A percentile compares a stretch with the other conserved stretches of the same genome.
phyloP scores from a whole-genome alignment of 352 stramenopile genomes.

The Phytophthora lateralis region DNA sequence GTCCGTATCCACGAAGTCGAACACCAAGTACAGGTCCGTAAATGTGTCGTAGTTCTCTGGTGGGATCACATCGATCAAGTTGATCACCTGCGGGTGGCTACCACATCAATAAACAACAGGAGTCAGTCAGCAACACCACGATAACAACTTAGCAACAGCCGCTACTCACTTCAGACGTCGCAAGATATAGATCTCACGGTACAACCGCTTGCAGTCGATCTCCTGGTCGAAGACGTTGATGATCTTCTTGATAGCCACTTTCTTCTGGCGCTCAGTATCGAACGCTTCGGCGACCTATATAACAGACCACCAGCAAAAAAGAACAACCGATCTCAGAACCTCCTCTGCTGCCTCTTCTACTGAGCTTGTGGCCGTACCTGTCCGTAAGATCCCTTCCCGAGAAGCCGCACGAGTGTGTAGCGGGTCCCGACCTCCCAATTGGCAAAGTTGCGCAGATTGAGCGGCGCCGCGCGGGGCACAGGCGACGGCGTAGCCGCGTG shows the following conservation, averaged over 20 bases:
- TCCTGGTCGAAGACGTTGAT: constrained; percentile 90
- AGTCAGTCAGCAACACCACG: constrained; percentile 6
- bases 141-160: not conserved
- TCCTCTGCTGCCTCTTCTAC: not conserved
- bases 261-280: constrained; percentile 78
- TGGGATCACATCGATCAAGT: constrained; percentile 82
- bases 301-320: constrained; percentile 2
- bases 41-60: constrained; percentile 86
- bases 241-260: constrained; percentile 91
- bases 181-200: constrained; percentile 89
- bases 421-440: constrained; percentile 84
- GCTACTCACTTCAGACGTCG: constrained; percentile 67
- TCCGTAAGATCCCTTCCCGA: constrained; percentile 88
- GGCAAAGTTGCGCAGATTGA: constrained; percentile 83
- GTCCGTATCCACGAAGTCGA: constrained; percentile 94
- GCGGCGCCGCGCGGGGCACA: constrained; percentile 63
- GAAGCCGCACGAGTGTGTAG: constrained; percentile 80
- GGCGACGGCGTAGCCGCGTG: constrained; percentile 65
- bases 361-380: constrained; percentile 44
- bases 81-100: constrained; percentile 84
- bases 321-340: constrained; percentile 13
- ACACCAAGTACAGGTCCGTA: constrained; percentile 92
- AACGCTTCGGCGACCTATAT: constrained; percentile 76
- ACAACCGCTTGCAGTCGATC: constrained; percentile 88
- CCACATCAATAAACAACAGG: not conserved